phyloP scores from a whole-genome alignment of 2,329 filamentous ascomycete species.

The Penicillium brasilianum region DNA sequence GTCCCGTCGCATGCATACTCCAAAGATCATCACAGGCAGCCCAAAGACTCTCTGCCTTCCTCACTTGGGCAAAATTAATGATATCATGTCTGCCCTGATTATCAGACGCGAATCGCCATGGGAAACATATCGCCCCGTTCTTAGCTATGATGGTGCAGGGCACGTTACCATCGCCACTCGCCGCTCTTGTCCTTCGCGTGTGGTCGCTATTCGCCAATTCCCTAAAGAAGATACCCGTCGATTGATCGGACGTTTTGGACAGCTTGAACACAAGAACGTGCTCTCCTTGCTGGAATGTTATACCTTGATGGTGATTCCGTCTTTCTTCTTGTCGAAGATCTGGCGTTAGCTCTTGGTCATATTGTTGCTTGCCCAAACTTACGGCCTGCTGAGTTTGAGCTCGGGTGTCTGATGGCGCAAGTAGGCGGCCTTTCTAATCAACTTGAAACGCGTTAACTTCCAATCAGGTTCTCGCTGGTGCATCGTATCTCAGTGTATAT shows the following conservation, averaged over 20 bases:
- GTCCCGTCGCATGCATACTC: no score
- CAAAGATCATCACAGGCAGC: no score
- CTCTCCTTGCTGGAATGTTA: neutral
- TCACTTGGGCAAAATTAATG: no score
- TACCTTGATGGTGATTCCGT: constrained; percentile 2
- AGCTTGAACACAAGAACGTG: neutral
- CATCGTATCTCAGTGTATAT: neutral
- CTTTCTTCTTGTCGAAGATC: neutral
- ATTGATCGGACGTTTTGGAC: neutral
- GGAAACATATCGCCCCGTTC: no score
- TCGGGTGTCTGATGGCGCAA: neutral
- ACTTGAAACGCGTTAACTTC: neutral
- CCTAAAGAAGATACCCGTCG: neutral
- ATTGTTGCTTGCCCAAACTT: neutral
- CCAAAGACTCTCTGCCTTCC: no score
- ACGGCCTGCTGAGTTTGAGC: neutral
- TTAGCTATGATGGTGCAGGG: no score
- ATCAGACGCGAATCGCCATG: no score
- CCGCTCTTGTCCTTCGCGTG: neutral
- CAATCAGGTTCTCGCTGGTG: neutral
- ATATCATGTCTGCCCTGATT: no score
- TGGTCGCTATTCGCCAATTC: neutral
- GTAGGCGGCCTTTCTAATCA: neutral
- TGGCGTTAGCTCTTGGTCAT: neutral
- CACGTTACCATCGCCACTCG: no score